A percentile compares a stretch with the other conserved stretches of the same genome.
phyloP scores from a whole-genome alignment of 805 yeast genomes.

The Clavispora fructus region DNA sequence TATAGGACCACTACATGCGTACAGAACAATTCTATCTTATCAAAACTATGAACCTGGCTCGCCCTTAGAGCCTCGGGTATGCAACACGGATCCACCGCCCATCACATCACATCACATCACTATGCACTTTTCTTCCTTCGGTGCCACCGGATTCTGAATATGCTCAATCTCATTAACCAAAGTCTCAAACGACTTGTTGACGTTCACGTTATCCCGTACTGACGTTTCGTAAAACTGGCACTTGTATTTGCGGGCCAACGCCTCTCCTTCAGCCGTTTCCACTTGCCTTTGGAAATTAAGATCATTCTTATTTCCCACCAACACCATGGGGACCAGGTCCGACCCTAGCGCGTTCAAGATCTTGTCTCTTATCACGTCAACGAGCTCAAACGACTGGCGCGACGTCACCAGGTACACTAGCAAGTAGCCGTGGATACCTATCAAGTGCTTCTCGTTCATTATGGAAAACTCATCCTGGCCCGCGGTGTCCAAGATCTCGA shows the following conservation, averaged over 20 bases:
- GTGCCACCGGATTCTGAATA: conserved; percentile 48
- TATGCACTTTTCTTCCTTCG: conserved; percentile 47
- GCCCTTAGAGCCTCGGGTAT: not conserved
- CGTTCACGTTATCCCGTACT: conserved; percentile 43
- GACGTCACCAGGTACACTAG: conserved; percentile 80
- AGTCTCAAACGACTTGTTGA: conserved; percentile 52
- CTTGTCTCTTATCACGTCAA: conserved; percentile 76
- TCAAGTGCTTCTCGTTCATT: conserved; percentile 70
- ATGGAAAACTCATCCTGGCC: conserved; percentile 89
- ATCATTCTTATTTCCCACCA: conserved; percentile 21
- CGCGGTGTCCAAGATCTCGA: conserved; percentile 87
- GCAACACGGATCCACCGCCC: not conserved
- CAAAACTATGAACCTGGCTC: not conserved
- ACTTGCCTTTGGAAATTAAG: conserved; percentile 16
- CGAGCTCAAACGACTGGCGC: conserved; percentile 68
- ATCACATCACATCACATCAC: conserved; percentile 28
- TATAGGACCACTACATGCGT: too few relatives aligned
- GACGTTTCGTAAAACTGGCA: conserved; percentile 46
- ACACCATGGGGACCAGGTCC: conserved; percentile 43
- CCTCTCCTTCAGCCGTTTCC: conserved; percentile 26
- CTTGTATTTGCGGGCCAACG: conserved; percentile 38
- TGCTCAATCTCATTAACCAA: conserved; percentile 56
- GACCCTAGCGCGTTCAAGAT: conserved; percentile 61
- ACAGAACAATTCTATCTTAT: not conserved
- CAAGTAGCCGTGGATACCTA: conserved; percentile 80